Base-by-base conservation (phyloP, 768 basidiomycete genomes). In the Boletus bicolor region DNA sequence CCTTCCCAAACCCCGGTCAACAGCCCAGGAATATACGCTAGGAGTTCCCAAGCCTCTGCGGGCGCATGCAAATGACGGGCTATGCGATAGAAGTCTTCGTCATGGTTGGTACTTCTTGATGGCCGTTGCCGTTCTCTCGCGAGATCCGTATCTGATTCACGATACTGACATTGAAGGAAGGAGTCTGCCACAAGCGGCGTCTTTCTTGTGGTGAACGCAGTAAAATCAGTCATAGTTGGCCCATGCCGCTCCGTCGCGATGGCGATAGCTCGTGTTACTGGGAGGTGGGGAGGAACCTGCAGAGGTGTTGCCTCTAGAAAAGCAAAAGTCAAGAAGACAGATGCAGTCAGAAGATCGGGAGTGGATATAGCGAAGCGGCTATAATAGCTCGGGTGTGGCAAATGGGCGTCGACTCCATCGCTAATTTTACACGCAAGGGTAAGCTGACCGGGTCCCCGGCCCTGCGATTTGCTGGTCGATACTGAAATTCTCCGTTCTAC, bases 1-100 rank as follows among this genome's bases (percentile, higher is more conserved):
- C 85, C 85, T 69, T 85, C 79, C 85, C 85, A 86, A 55, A 79
- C 63, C 4, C 83, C 84, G 30, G 80, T 73, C 52, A 86, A 72
- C 35, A 74, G 66, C 17, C 81, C 81, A 38, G 77, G 76, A 61
- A 71, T 63, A 60, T 75, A 76, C 26, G 66, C 59, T 47, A 65
- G 63, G n/a, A 58, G 62, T 54, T 68, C 66, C 57, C 63, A 59
- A 55, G 62, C 62, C 11, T 65, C 64, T 54, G 51, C 41, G 26
- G 55, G 59, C 39, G 55, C 46, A 11, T 55, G 42, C 49, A 62
- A 21, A 35, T 38, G 56, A 35, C 55, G 64, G 42, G 65, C 60
- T 55, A 69, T 64, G 53, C 72, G 73, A 69, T 68, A 66, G 68
- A 76, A 76, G 64, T 73, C 73, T 64, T 73, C 69, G 56, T 75